Base-by-base conservation (phyloP, 306 rosid species). In the Echinosophora koreensis region DNA sequence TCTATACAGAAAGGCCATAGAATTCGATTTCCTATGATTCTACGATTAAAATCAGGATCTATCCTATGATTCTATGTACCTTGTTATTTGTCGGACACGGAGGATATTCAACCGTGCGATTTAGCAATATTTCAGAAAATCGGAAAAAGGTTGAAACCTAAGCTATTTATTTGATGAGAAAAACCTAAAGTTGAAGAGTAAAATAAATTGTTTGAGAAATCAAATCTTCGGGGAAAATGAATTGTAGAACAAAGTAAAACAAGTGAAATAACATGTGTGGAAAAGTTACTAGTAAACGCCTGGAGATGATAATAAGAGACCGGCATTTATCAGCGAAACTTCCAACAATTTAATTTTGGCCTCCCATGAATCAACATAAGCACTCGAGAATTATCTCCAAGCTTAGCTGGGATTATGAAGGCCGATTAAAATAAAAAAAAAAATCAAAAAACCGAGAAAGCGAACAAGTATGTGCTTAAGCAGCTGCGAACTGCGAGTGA, bases 331-430 rank as follows among this genome's bases (percentile, higher is more conserved):
- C 93, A 90, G 92, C 96, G 92, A 90, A 90, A 87, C 96, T 73
- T 73, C 86, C 96, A 81, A 12, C 1, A 10, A 44, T 59, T 59
- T 12, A 50, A 2, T 90, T 18, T 88, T 1, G 86, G 91, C 93
- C 90, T 88, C 86, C 96, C 88, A 90, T 88, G 96, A 90, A 90
- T 88, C 93, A 90, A 89, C n/a, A 13, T 78, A 90, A 88, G 93
- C 91, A 90, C 86, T 75, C 2, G 6, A 8, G 32, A 61, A 37
- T 4, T 15, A 62, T 37, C 64, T 41, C 35, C 22, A 15, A 83
- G 90, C 91, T 90, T 63, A 85, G 72, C 96, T 88, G 96, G 96
- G 93, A 90, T 90, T 90, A 90, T 86, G 93, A 84, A 90, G 96
- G 96, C 92, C 84, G 22, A 10, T 1, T 11, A 44, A 10, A 39